phyloP scores from a whole-genome alignment of 1,139 yeast genomes.

The Pneumocystis sp. region DNA sequence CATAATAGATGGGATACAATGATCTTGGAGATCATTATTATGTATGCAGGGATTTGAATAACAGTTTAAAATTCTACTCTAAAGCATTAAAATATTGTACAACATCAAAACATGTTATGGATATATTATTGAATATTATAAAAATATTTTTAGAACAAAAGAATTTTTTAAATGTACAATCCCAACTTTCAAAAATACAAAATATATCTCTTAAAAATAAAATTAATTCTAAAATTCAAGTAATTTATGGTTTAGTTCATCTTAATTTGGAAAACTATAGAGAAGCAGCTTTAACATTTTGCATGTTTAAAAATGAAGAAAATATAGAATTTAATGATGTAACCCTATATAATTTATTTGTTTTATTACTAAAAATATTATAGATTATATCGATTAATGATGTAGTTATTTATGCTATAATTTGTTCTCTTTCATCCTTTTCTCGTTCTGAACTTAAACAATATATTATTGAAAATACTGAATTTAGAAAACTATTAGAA shows the following conservation, averaged over 20 bases:
- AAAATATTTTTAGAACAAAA: not conserved
- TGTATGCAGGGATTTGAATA: slow-evolving; percentile 12
- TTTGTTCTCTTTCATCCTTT: slow-evolving; percentile 14
- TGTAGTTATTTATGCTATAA: slow-evolving; percentile 12
- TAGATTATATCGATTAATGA: slow-evolving; percentile 14
- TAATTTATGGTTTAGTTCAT: slow-evolving; percentile 8
- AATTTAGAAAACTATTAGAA: slow-evolving; percentile 10
- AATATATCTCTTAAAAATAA: not conserved
- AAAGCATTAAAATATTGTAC: slow-evolving; percentile 16
- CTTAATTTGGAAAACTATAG: slow-evolving; percentile 8
- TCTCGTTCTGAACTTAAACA: slow-evolving; percentile 10
- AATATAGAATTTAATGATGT: slow-evolving; percentile 4
- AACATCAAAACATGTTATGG: slow-evolving; percentile 12
- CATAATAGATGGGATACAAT: slow-evolving; percentile 13
- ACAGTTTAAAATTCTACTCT: slow-evolving; percentile 12
- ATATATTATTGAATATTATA: not conserved
- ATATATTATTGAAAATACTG: slow-evolving; percentile 7
- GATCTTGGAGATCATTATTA: slow-evolving; percentile 15
- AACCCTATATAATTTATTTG: not conserved
- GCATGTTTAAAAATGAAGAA: slow-evolving; percentile 3
- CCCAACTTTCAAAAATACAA: not conserved
- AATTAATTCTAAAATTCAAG: slow-evolving; percentile 8
- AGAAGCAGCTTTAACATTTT: slow-evolving; percentile 10
- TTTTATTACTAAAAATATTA: not conserved
- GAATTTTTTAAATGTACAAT: slow-evolving; percentile 3